These are phyloP conservation scores for Penicillium sp. DNA, from an alignment of 2,329 filamentous ascomycete species.

Conservation along the genomic window DNA sequence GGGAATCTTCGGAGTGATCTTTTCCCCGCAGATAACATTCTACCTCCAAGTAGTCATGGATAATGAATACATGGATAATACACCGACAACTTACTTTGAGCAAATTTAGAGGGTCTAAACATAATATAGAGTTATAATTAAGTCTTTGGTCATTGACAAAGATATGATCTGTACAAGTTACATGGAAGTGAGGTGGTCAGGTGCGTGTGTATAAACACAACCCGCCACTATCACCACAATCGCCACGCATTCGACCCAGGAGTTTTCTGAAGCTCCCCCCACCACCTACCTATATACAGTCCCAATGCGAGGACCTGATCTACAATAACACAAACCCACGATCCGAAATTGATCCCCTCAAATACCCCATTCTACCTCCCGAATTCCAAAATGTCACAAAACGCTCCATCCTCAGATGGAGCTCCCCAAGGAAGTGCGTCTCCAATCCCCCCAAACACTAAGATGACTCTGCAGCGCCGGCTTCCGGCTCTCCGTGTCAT, in stretches of 20 bases:
- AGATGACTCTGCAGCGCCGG: not conserved
- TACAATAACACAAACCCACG: not conserved
- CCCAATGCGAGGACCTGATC: constrained; percentile 1
- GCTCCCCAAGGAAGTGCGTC: constrained; percentile 33
- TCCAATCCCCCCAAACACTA: not conserved
- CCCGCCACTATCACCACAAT: constrained; percentile 4
- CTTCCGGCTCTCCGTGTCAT: not conserved
- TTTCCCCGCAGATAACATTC: not conserved
- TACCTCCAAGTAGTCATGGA: not conserved
- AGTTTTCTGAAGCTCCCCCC: constrained; percentile 13
- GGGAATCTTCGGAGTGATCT: constrained; percentile 10
- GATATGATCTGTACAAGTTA: not conserved
- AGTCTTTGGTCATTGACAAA: not conserved
- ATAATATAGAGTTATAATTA: not conserved
- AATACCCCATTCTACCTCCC: not conserved
- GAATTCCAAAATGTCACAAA: constrained; percentile 27
- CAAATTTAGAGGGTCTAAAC: not conserved
- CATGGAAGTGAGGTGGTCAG: not conserved
- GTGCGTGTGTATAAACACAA: not conserved
- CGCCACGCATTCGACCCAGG: constrained; percentile 1
- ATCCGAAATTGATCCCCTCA: not conserved
- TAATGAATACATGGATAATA: not conserved
- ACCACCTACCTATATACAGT: constrained; percentile 4
- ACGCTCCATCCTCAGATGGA: constrained; percentile 32
- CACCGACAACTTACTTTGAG: not conserved